Conservation (phyloP, 495 filamentous ascomycete species). For the Xylaria nigripes region DNA sequence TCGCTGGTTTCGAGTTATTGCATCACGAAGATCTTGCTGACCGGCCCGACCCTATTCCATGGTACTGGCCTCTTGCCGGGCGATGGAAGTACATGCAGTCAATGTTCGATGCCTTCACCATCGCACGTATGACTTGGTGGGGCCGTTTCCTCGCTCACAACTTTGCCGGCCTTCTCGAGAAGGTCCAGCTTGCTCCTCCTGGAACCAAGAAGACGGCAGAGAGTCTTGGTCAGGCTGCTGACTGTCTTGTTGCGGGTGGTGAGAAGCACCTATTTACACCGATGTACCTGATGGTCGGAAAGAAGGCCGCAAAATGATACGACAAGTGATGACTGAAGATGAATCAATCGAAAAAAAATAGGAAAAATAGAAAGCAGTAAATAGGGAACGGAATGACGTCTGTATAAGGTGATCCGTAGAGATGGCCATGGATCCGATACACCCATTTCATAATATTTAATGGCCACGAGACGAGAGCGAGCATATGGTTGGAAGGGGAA, state of each 20-base stretch:
- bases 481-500: neutral
- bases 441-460: conserved; percentile 10
- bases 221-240: conserved; percentile 71
- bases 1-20: conserved; percentile 78
- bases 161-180: conserved; percentile 73
- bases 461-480: neutral
- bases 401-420: neutral
- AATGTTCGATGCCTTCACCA: conserved; percentile 71
- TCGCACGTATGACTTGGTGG: conserved; percentile 83
- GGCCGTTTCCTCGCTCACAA: conserved; percentile 69
- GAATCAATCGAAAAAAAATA: neutral
- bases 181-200: conserved; percentile 60
- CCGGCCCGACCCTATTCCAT: conserved; percentile 67
- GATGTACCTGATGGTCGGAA: conserved; percentile 97
- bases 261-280: conserved; percentile 94
- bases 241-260: conserved; percentile 82
- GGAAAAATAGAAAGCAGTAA: neutral
- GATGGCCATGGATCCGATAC: conserved; percentile 1
- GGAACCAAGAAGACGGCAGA: conserved; percentile 96
- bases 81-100: conserved; percentile 71
- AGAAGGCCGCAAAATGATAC: conserved; percentile 59
- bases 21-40: conserved; percentile 87
- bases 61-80: conserved; percentile 91
- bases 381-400: neutral
- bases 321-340: conserved; percentile 3